Evolutionary conservation across 1,284 basidiomycete genomes (phyloP).

Genomic region (Boletus mariae): DNA sequence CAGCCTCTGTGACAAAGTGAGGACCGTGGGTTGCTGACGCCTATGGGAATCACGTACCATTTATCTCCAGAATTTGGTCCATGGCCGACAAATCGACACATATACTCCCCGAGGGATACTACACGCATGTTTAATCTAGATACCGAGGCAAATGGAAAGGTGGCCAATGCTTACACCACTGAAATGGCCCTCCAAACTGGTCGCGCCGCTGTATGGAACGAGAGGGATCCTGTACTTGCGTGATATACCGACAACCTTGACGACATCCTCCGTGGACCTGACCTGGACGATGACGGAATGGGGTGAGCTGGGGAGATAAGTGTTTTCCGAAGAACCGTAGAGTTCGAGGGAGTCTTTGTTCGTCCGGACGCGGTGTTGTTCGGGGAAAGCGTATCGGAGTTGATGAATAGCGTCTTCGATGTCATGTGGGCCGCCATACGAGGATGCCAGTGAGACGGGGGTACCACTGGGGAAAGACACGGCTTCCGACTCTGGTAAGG

Average conservation of each 20-base stretch:
- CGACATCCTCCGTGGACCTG: conserved; percentile 53
- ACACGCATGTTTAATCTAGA: background rate
- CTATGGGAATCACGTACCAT: conserved; percentile 32
- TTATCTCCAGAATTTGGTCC: conserved; percentile 57
- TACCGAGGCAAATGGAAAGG: background rate
- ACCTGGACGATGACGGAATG: conserved; percentile 60
- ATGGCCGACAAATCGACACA: conserved; percentile 65
- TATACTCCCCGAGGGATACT: conserved; percentile 56
- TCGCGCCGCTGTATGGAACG: conserved; percentile 60
- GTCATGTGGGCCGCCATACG: conserved; percentile 47
- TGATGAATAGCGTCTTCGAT: conserved; percentile 53
- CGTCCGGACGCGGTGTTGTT: conserved; percentile 44
- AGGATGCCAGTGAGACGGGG: conserved; percentile 11
- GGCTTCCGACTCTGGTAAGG: background rate
- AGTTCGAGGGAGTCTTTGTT: conserved; percentile 46
- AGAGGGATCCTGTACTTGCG: conserved; percentile 52
- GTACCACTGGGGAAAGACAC: background rate
- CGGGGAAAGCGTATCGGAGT: conserved; percentile 46
- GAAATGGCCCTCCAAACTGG: conserved; percentile 52
- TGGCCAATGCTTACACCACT: conserved; percentile 33
- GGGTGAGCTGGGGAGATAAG: conserved; percentile 62
- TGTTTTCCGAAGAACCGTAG: conserved; percentile 65
- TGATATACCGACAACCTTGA: conserved; percentile 55
- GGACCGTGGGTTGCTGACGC: background rate
- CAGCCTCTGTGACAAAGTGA: conserved; percentile 39